Evolutionary conservation across 2,329 filamentous ascomycete species (phyloP).

Genomic region (Taxawa tesnikishii): DNA sequence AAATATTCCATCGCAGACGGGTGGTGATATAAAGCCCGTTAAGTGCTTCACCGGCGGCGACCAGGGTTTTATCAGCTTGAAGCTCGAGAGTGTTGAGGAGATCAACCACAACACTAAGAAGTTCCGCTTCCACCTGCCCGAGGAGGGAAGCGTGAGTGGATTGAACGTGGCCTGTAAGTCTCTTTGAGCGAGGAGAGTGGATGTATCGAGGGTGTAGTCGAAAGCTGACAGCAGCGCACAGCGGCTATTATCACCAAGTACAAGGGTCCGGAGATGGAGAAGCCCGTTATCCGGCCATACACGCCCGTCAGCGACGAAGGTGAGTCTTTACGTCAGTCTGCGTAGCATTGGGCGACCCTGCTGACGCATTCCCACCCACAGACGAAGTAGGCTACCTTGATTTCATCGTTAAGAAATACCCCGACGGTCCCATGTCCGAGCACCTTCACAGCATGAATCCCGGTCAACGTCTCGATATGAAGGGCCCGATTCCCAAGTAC

Average conservation of each 20-base stretch:
- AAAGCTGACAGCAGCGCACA: no score
- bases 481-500: constrained; percentile 94
- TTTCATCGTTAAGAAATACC: constrained; percentile 85
- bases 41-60: constrained; percentile 67
- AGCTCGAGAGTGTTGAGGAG: constrained; percentile 63
- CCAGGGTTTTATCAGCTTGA: constrained; percentile 76
- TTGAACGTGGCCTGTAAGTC: constrained; percentile 60
- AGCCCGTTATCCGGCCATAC: constrained; percentile 83
- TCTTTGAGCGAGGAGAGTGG: background rate
- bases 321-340: constrained; percentile 25
- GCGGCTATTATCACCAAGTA: constrained; percentile 81
- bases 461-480: constrained; percentile 77
- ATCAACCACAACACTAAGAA: constrained; percentile 95
- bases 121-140: constrained; percentile 76
- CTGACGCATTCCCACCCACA: constrained; percentile 25
- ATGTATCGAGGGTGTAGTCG: no score
- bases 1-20: constrained; percentile 26
- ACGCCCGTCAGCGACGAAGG: constrained; percentile 82
- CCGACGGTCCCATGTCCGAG: constrained; percentile 78
- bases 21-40: constrained; percentile 31
- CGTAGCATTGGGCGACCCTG: background rate
- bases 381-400: constrained; percentile 71
- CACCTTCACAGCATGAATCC: constrained; percentile 75
- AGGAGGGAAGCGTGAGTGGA: constrained; percentile 73
- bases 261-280: constrained; percentile 70